Base-by-base conservation (phyloP, 78 protist genomes). In the Dictyostelium intermedium region DNA sequence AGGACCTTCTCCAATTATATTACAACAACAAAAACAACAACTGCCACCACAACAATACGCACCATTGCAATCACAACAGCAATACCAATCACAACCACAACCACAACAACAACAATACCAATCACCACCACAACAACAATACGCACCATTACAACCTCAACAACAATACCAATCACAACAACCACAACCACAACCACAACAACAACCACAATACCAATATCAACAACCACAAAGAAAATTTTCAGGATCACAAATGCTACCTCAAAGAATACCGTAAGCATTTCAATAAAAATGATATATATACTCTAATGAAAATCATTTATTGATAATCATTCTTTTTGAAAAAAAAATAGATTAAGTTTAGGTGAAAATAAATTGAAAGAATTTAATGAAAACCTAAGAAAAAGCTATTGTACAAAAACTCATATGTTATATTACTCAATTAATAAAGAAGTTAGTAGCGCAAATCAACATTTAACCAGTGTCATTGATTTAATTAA, bases 301-400 rank as follows among this genome's bases (percentile, higher is more conserved):
- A 4, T 39, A 2, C 43, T 39, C 2, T 39, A 60, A 60, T 23
- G 11, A 1, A 23, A 25, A 23, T 63, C 8, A 63, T 63, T 25
- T 23, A 63, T 25, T 23, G 8, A 25, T 63, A 23, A 63, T 25
- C 8, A 6, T 25, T n/a, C 11, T 61, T n/a, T 61, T 41, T 41
- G 0, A 41, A 41, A 41, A 41, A 41, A 41, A 41, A 41, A 41
- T 18, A 77, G 82, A 77, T 77, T 86, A 76, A 86, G 92, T 77
- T 63, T 86, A 35, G 92, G 92, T 56, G 92, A 86, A 50, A 80
- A 80, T n/a, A 73, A 86, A 86, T n/a, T 86, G 20, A 79, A 50
- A 32, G 87, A 89, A 81, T 69, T 69, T 10, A 89, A 89, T 70
- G 94, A 89, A 50, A n/a, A 76, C 23, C 34, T 89, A 9, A 89